Evolutionary conservation across 202 grass and related monocot species (phyloP), one percentile per base, ranked within the genome.

Genomic region (Cymbopogon flexuosus): DNA sequence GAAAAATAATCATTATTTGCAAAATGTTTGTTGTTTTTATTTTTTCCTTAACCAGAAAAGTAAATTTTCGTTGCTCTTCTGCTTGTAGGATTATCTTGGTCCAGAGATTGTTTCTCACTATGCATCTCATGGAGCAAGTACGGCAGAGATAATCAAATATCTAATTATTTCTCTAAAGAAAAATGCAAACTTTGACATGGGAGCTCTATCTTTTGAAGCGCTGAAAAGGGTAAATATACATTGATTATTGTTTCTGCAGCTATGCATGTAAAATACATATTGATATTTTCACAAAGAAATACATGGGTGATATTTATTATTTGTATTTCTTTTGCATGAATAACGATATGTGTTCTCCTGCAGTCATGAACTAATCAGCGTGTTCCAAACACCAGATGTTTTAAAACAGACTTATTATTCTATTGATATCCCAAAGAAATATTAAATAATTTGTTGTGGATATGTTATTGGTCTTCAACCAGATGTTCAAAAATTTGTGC

Each of bases 71-170:
- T 13, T 14, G 23, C 31, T 31, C 76, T 84, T 57, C 19, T 88
- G 43, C 72, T 78, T 75, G 64, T 90, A 98, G 96, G 92, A 89
- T 60, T 98, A 98, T 77, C 92, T 98, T 83, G 90, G 86, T 78
- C 88, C 96, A 16, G 92, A 93, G 84, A 91, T 98, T 79, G 82
- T 95, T 95, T 98, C 96, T 56, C 96, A 95, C 78, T 90, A 90
- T 87, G 86, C 62, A 65, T 87, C 86, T 80, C 96, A 98, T 78
- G 90, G 92, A 51, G 39, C 86, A 71, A 95, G 92, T 83, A 98
- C 89, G 19, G 79, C 85, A 6, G 90, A 95, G 79, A 95, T 98
- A 85, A 86, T 98, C 76, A 98, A 98, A 73, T 65, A 95, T 84
- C 62, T 98, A 78, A 95, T 98, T 81, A 86, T 88, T 30, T 43